Conservation (phyloP, 1,139 yeast species). For the Blastobotrys proliferans region DNA sequence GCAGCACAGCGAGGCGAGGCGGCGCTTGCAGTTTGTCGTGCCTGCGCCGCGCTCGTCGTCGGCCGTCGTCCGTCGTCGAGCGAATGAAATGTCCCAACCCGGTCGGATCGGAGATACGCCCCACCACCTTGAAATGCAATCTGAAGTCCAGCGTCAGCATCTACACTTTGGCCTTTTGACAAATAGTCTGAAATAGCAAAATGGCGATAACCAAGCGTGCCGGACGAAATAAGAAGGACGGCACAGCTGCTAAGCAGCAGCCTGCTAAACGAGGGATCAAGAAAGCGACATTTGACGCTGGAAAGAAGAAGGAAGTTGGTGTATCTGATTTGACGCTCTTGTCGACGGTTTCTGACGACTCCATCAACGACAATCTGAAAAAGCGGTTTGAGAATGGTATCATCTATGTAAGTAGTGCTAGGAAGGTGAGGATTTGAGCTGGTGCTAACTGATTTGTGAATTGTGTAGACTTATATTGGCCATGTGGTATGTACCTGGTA, state of each 20-base stretch:
- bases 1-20: too few species aligned
- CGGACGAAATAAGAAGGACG: slow-evolving; percentile 58
- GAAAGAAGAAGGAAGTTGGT: slow-evolving; percentile 94
- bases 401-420: slow-evolving; percentile 69
- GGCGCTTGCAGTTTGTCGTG: too few species aligned
- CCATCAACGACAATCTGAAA: slow-evolving; percentile 87
- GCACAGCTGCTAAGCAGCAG: slow-evolving; percentile 40
- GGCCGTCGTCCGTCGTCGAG: too few species aligned
- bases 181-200: too few species aligned
- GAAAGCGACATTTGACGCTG: slow-evolving; percentile 86
- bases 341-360: slow-evolving; percentile 83
- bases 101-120: too few species aligned
- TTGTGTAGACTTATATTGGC: slow-evolving; percentile 36
- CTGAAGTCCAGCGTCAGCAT: background rate
- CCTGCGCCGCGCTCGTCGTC: too few species aligned
- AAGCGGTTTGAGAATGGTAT: slow-evolving; percentile 86
- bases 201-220: slow-evolving; percentile 81
- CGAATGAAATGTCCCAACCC: too few species aligned
- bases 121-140: too few species aligned
- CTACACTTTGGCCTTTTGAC: background rate
- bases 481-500: slow-evolving; percentile 31
- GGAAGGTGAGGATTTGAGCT: background rate
- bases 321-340: slow-evolving; percentile 90
- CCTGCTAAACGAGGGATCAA: slow-evolving; percentile 60
- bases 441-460: slow-evolving; percentile 11